Conservation (phyloP, 768 basidiomycete genomes). For the Suillus variegatus region DNA sequence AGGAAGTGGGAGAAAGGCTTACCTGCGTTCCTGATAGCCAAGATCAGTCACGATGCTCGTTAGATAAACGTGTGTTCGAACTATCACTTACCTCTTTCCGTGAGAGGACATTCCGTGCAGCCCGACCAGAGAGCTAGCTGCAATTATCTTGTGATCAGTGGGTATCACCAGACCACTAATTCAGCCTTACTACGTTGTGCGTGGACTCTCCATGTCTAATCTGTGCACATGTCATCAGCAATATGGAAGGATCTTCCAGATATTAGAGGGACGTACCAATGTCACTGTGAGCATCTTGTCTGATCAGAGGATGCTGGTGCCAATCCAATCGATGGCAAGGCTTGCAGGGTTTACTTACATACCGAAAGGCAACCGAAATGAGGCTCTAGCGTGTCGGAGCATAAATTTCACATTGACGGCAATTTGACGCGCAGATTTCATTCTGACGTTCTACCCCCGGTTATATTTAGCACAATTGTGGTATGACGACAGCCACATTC, state of each 20-base stretch:
- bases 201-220: slow-evolving; percentile 78
- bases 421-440: neutral
- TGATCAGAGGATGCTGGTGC: neutral
- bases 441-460: neutral
- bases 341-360: neutral
- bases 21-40: neutral
- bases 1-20: neutral
- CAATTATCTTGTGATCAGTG: neutral
- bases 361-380: neutral
- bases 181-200: slow-evolving; percentile 65
- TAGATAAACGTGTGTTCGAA: neutral
- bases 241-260: neutral
- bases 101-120: slow-evolving; percentile 6
- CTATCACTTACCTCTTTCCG: slow-evolving; percentile 3
- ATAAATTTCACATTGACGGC: neutral
- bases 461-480: neutral
- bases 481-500: neutral
- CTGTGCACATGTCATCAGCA: slow-evolving; percentile 32
- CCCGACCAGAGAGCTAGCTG: slow-evolving; percentile 4
- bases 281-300: slow-evolving; percentile 4
- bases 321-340: neutral
- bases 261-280: neutral
- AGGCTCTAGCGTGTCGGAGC: slow-evolving; percentile 1
- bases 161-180: neutral
- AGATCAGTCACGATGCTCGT: neutral